These are phyloP conservation scores for Mycosphaerella arachidis DNA, from an alignment of 2,329 filamentous ascomycete species.

Conservation along the genomic window DNA sequence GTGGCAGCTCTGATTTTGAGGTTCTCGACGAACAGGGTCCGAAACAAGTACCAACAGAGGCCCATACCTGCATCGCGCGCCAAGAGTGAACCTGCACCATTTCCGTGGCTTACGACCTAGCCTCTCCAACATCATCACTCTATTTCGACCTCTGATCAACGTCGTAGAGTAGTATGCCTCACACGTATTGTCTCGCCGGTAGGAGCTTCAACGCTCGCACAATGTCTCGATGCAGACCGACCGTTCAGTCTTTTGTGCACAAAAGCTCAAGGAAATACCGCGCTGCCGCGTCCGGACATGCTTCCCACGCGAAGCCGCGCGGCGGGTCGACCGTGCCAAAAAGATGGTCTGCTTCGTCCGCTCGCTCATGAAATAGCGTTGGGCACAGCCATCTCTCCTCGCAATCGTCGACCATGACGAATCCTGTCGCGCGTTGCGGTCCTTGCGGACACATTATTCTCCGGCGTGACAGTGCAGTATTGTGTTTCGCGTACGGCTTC, in stretches of 20 bases:
- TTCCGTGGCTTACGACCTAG: background rate
- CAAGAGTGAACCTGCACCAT: background rate
- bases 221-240: background rate
- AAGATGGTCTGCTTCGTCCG: background rate
- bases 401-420: background rate
- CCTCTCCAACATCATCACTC: conserved; percentile 9
- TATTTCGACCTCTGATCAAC: conserved; percentile 12
- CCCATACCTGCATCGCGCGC: background rate
- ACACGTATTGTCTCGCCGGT: too few species aligned
- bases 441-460: background rate
- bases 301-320: background rate
- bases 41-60: background rate
- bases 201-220: background rate
- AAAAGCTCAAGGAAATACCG: background rate
- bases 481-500: background rate
- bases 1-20: background rate
- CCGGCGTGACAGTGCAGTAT: background rate
- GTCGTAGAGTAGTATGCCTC: background rate
- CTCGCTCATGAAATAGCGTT: background rate
- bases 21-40: background rate
- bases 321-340: background rate
- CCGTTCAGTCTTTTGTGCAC: background rate
- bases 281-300: background rate
- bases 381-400: background rate
- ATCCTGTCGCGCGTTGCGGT: background rate